Percentiles rank a stretch among this genome's conserved stretches.
phyloP scores from a whole-genome alignment of 768 basidiomycete species.

The Lentinula detonsa region DNA sequence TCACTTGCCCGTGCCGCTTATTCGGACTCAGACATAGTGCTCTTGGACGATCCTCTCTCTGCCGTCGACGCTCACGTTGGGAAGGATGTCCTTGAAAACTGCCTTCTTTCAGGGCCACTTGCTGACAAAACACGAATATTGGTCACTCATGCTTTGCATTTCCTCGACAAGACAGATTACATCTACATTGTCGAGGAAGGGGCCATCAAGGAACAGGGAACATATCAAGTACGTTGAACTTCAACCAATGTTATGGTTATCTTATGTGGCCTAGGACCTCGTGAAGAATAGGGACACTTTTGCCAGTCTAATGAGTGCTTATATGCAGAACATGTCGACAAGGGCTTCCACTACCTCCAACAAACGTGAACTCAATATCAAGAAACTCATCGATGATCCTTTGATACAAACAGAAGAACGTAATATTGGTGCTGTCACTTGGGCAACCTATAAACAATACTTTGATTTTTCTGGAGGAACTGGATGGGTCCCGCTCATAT shows the following conservation, averaged over 20 bases:
- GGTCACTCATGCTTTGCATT: conserved; percentile 55
- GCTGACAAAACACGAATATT: conserved; percentile 51
- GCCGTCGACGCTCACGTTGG: conserved; percentile 79
- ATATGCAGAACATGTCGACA: conserved; percentile 32
- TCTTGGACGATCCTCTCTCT: conserved; percentile 78
- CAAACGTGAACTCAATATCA: conserved; percentile 18
- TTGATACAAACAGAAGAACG: conserved; percentile 56
- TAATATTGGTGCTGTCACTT: conserved; percentile 44
- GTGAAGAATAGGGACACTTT: conserved; percentile 37
- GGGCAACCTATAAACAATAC: conserved; percentile 44
- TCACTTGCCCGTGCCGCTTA: conserved; percentile 76
- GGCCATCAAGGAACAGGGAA: conserved; percentile 55
- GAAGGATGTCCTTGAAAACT: conserved; percentile 56
- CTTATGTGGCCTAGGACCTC: conserved; percentile 29
- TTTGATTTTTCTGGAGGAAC: conserved; percentile 41
- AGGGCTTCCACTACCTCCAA: background rate
- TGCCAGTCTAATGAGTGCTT: conserved; percentile 48
- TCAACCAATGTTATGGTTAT: background rate
- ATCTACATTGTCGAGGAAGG: conserved; percentile 62
- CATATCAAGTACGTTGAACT: conserved; percentile 37
- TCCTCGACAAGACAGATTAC: conserved; percentile 54
- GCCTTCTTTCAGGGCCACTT: conserved; percentile 48
- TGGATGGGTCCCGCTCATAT: conserved; percentile 39
- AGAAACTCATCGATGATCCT: background rate
- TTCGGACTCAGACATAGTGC: conserved; percentile 62